These are phyloP conservation scores for Funneliformis geosporum DNA, from an alignment of 192 early-diverging fungal species.

Conservation along the genomic window DNA sequence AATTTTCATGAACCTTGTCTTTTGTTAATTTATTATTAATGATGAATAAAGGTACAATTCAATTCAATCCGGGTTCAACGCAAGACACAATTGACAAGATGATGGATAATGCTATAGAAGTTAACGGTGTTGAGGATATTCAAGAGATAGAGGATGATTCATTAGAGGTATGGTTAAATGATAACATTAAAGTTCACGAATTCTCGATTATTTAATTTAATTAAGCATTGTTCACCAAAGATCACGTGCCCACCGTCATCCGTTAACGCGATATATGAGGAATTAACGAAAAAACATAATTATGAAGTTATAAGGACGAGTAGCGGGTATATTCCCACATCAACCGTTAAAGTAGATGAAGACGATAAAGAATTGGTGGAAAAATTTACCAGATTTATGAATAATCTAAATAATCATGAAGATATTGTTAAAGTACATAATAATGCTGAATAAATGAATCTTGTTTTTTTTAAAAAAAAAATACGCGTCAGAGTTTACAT, in stretches of 20 bases:
- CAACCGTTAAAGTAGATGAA: slow-evolving; percentile 41
- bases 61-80: slow-evolving; percentile 46
- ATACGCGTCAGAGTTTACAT: not conserved
- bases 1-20: too few species aligned
- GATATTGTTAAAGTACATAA: slow-evolving; percentile 64
- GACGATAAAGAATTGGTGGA: slow-evolving; percentile 47
- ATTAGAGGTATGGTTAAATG: slow-evolving; percentile 47
- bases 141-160: slow-evolving; percentile 45
- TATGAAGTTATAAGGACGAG: slow-evolving; percentile 64
- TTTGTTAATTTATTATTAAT: not conserved
- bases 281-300: slow-evolving; percentile 41
- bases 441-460: slow-evolving; percentile 40
- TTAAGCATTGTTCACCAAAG: slow-evolving; percentile 16
- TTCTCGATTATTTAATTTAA: not conserved
- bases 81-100: slow-evolving; percentile 55
- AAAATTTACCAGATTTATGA: slow-evolving; percentile 50
- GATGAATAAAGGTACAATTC: slow-evolving; percentile 36
- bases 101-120: slow-evolving; percentile 61
- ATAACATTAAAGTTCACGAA: not conserved
- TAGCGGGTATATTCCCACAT: slow-evolving; percentile 54
- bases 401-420: slow-evolving; percentile 60
- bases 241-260: slow-evolving; percentile 56
- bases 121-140: slow-evolving; percentile 61
- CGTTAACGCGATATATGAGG: slow-evolving; percentile 49
- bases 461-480: not conserved